Base-by-base conservation (phyloP, 306 rosid species). In the Vigna hirtella region DNA sequence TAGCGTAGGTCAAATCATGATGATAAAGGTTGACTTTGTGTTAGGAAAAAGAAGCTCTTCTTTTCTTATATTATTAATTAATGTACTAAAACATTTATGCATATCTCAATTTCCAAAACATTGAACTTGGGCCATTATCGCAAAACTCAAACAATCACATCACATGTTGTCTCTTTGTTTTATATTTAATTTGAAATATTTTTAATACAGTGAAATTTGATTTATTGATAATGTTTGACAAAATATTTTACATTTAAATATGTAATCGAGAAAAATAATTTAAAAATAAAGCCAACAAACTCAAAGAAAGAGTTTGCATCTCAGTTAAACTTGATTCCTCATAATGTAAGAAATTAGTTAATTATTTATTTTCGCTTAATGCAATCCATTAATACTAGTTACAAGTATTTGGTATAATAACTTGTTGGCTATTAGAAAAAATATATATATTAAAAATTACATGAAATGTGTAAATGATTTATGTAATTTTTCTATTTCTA, bases 41-140 rank as follows among this genome's bases (percentile, higher is more conserved):
- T 50, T 6, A 40, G 34, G 1, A 40, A 2, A 50, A 68, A 30
- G 9, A 67, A 8, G 77, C 40, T 58, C 48, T 43, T 67, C 66
- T 69, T 74, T 74, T 58, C 47, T 80, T 47, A 11, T 2, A 49
- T 65, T 14, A 66, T 77, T 70, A 52, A 62, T 63, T 17, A 32
- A 10, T 45, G 22, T 59, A 68, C 66, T 28, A 52, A 50, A 49
- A 57, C 2, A n/a, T 16, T 36, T 59, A 67, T 64, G 88, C 73
- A 73, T 61, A 77, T 77, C 69, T 69, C 64, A 51, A 51, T 43
- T 64, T n/a, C 79, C 65, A 69, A 65, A 16, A 74, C 88, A 82
- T 38, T 85, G 79, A 78, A 82, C 77, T 30, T 78, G 20, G 42
- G 17, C 80, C 70, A 38, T 9, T 17, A 47, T 66, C 75, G 7